A percentile compares a stretch with the other conserved stretches of the same genome.
These are phyloP conservation scores for Syncephalastrum contaminatum DNA, from an alignment of 371 early-diverging fungal species.

Conservation along the genomic window DNA sequence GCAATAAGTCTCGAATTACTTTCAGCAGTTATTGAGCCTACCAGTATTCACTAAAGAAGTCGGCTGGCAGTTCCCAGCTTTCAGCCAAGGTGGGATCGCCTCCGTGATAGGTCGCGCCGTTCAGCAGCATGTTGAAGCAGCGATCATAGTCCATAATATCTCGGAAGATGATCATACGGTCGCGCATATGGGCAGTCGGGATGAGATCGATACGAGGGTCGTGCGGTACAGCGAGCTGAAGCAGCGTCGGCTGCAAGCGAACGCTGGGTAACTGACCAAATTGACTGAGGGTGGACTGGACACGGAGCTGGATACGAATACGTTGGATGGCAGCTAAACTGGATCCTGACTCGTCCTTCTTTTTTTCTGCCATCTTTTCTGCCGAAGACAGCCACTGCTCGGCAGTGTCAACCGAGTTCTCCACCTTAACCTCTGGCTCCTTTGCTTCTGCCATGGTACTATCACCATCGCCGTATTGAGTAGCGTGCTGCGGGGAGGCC, in stretches of 20 bases:
- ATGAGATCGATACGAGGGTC: constrained; percentile 52
- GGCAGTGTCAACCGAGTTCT: too few species aligned
- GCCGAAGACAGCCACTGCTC: too few species aligned
- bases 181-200: constrained; percentile 47
- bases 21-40: neutral
- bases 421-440: too few species aligned
- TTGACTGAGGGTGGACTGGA: constrained; percentile 8
- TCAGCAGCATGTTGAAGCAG: constrained; percentile 39
- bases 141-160: constrained; percentile 46
- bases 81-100: constrained; percentile 44
- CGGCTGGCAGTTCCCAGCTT: constrained; percentile 34
- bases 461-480: too few species aligned
- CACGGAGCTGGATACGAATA: constrained; percentile 18
- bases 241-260: constrained; percentile 20
- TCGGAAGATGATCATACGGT: constrained; percentile 53
- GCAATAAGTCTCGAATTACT: too few species aligned
- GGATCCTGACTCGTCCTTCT: constrained; percentile 2
- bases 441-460: too few species aligned
- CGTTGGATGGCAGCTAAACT: constrained; percentile 17
- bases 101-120: constrained; percentile 38
- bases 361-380: constrained; percentile 4
- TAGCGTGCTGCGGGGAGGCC: too few species aligned
- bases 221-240: constrained; percentile 37
- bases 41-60: constrained; percentile 17
- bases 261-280: constrained; percentile 5